These are phyloP conservation scores for Mortierella hygrophila DNA, from an alignment of 192 early-diverging fungal species.

Conservation along the genomic window DNA sequence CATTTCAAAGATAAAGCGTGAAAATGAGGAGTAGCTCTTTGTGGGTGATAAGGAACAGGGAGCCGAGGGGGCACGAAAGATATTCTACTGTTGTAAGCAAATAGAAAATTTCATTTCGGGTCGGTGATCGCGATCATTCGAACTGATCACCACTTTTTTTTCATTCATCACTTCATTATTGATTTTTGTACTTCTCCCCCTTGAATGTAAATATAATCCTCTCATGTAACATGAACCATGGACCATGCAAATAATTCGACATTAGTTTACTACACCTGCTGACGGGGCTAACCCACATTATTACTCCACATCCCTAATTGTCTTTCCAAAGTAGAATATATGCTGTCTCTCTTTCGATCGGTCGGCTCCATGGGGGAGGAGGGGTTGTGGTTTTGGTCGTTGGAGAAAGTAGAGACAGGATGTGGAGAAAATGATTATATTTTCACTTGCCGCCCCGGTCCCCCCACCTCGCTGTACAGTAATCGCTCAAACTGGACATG, in stretches of 20 bases:
- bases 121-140: constrained; percentile 3
- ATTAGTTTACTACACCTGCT: background rate
- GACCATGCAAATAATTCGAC: background rate
- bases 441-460: background rate
- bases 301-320: background rate
- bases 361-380: background rate
- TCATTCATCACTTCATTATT: background rate
- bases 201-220: background rate
- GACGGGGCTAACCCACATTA: background rate
- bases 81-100: background rate
- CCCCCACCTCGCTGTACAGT: background rate
- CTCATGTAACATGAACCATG: background rate
- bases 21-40: background rate
- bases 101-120: background rate
- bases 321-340: constrained; percentile 1
- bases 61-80: background rate
- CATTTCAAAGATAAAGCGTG: background rate
- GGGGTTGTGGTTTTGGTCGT: background rate
- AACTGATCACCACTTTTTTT: too few relatives aligned
- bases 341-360: background rate
- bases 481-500: background rate
- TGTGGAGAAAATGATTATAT: constrained; percentile 5
- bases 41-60: background rate
- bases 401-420: background rate
- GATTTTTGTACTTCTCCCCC: background rate